Evolutionary conservation across 345 rosid genomes (phyloP), one percentile per base, ranked within the genome.

Genomic region (Crucihimalaya himalaica): DNA sequence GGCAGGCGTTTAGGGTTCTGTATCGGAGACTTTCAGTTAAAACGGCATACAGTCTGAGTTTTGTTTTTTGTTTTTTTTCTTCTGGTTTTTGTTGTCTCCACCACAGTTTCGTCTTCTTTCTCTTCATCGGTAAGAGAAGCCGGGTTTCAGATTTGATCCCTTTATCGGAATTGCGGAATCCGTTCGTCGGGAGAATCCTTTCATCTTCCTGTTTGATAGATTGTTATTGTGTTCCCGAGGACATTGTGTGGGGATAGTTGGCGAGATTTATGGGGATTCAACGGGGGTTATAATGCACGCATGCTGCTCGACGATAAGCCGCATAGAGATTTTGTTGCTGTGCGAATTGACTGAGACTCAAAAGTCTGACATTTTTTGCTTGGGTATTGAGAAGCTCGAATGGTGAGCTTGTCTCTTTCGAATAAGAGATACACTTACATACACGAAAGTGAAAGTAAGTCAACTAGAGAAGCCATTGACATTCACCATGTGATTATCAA

Each of bases 401-500:
- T 91, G 91, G 81, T 32, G 32, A 84, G 61, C 37, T 74, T 67
- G 53, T 72, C 83, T 20, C 51, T 85, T 39, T 75, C 51, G n/a
- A 57, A 79, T 62, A 70, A 76, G 57, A 85, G 81, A 68, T 86
- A 81, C 62, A 71, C 45, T 37, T 89, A 89, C 76, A 5, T 68
- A 1, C 84, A 70, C 20, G 91, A 87, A 35, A 35, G 69, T 27
- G 79, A 80, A 43, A 40, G 66, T 20, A 78, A 86, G 63, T 54
- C 78, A 83, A 80, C 78, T 43, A 20, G 70, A 66, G 83, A 79
- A 73, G 86, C 83, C 19, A 68, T 84, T 42, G 96, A 89, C 51
- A 61, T 66, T 56, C 94, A 91, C 80, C 88, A 83, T 74, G 80
- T 92, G 61, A 35, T 79, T 42, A 83, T 87, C 40, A 78, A 79